phyloP scores from a whole-genome alignment of 2,329 filamentous ascomycete genomes.

The Davidsoniella australis region DNA sequence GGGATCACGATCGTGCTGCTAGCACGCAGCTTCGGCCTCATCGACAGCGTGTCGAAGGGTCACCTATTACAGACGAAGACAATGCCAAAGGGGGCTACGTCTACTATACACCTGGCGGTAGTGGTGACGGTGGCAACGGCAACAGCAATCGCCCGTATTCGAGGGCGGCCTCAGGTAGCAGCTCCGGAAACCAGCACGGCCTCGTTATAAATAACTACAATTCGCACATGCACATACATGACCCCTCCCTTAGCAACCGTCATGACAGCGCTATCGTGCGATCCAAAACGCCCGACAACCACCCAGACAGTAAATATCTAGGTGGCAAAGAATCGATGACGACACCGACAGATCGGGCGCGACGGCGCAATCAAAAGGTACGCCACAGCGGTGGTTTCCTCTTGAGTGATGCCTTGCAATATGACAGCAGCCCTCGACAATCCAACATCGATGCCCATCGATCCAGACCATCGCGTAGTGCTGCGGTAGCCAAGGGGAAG shows the following conservation, averaged over 20 bases:
- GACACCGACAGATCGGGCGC: not conserved
- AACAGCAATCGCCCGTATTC: not conserved
- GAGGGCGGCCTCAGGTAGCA: not conserved
- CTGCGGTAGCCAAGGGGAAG: conserved; percentile 8
- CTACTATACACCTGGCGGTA: too few relatives aligned
- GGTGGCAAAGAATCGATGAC: not conserved
- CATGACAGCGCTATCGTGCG: not conserved
- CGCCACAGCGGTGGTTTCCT: conserved; percentile 34
- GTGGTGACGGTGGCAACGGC: too few relatives aligned
- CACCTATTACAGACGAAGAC: too few relatives aligned
- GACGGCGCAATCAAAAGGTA: conserved; percentile 23
- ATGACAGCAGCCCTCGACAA: conserved; percentile 16
- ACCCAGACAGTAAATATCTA: not conserved
- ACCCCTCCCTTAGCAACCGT: not conserved
- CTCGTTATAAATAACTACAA: not conserved
- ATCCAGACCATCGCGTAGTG: not conserved
- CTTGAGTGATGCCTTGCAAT: conserved; percentile 26
- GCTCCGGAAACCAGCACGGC: not conserved
- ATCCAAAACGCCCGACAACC: not conserved
- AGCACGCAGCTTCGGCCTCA: not conserved
- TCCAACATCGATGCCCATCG: conserved; percentile 13
- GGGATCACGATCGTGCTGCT: conserved; percentile 1
- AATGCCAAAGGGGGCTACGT: too few relatives aligned
- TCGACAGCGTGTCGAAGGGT: too few relatives aligned
- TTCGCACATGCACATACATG: conserved; percentile 3